phyloP scores from a whole-genome alignment of 306 rosid species.

The Malus sieversii region DNA sequence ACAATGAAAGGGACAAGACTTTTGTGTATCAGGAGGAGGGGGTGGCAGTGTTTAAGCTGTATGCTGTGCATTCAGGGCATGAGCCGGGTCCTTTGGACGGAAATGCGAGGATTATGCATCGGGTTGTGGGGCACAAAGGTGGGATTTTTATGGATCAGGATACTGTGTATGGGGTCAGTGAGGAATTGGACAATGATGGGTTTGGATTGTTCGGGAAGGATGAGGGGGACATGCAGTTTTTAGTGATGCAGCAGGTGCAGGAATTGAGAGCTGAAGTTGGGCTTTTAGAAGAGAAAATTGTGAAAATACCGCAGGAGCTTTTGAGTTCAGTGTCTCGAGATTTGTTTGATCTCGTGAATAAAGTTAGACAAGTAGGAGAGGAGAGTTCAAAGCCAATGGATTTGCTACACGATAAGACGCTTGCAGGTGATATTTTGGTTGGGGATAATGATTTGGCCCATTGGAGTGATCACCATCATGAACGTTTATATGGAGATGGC shows the following conservation, averaged over 20 bases:
- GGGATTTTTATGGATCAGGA: constrained; percentile 79
- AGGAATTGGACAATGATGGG: constrained; percentile 78
- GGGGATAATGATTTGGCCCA: constrained; percentile 94
- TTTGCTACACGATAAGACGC: constrained; percentile 58
- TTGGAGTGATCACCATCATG: constrained; percentile 83
- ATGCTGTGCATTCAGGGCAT: constrained; percentile 97
- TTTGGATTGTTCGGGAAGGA: constrained; percentile 84
- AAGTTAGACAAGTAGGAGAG: constrained; percentile 66
- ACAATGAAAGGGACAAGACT: constrained; percentile 93
- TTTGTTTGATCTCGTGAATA: constrained; percentile 64
- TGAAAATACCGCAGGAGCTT: constrained; percentile 54
- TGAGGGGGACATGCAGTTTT: constrained; percentile 69
- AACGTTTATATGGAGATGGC: constrained; percentile 64
- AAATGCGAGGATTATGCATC: constrained; percentile 94
- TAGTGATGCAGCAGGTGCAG: constrained; percentile 82
- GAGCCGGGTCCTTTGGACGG: constrained; percentile 99
- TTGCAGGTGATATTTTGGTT: constrained; percentile 66
- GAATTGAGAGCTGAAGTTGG: constrained; percentile 78
- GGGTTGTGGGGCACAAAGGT: constrained; percentile 91
- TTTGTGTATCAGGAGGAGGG: constrained; percentile 98
- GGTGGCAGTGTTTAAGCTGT: constrained; percentile 74
- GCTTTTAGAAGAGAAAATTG: constrained; percentile 62
- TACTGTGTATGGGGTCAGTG: constrained; percentile 77
- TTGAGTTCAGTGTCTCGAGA: constrained; percentile 72
- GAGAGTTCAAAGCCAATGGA: constrained; percentile 52